phyloP scores from a whole-genome alignment of 1,284 basidiomycete genomes.

The Marasmius fiardii region DNA sequence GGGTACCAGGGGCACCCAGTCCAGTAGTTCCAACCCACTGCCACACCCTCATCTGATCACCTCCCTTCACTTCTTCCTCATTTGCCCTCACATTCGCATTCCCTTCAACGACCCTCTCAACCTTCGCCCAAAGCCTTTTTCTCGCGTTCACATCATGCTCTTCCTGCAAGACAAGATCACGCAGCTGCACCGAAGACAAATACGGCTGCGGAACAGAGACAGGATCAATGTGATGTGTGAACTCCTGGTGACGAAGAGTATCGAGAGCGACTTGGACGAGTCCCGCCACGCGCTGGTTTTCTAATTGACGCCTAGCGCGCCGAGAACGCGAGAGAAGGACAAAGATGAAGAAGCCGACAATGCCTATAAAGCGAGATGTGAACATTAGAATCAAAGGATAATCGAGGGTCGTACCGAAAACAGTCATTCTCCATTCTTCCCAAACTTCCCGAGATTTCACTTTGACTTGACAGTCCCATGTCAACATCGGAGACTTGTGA shows the following conservation, averaged over 20 bases:
- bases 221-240: slow-evolving; percentile 83
- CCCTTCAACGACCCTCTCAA: slow-evolving; percentile 85
- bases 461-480: slow-evolving; percentile 66
- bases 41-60: slow-evolving; percentile 85
- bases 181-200: slow-evolving; percentile 85
- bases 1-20: slow-evolving; percentile 16
- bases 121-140: slow-evolving; percentile 79
- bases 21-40: slow-evolving; percentile 65
- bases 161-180: slow-evolving; percentile 85
- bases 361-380: slow-evolving; percentile 20
- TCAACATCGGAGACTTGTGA: slow-evolving; percentile 69
- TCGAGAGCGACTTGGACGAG: slow-evolving; percentile 81
- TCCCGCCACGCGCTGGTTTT: slow-evolving; percentile 69
- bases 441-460: slow-evolving; percentile 69
- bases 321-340: slow-evolving; percentile 36
- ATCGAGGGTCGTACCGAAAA: slow-evolving; percentile 48
- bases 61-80: slow-evolving; percentile 85
- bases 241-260: slow-evolving; percentile 83
- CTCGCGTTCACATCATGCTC: slow-evolving; percentile 73
- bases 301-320: slow-evolving; percentile 52
- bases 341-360: slow-evolving; percentile 30
- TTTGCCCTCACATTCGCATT: slow-evolving; percentile 94
- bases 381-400: slow-evolving; percentile 8
- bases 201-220: slow-evolving; percentile 76
- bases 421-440: slow-evolving; percentile 64